Base-by-base conservation (phyloP, 495 filamentous ascomycete genomes). In the Neurospora hispaniola region DNA sequence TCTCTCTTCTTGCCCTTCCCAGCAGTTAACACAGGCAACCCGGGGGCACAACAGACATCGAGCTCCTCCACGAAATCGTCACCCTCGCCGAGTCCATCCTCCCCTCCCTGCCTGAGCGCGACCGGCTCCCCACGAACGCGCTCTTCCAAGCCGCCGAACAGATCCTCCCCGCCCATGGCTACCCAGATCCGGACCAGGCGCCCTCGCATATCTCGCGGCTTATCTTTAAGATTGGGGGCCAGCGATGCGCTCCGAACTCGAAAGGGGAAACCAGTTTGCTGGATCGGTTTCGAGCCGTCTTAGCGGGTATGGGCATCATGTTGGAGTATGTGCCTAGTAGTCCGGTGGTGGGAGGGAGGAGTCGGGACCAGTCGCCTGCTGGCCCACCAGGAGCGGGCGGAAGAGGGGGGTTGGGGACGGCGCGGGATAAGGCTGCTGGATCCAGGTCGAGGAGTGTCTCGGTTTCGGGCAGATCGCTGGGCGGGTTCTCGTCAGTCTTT, bases 101-200 rank as follows among this genome's bases (percentile, higher is more conserved):
- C 35, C 81, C 84, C 20, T 80, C 79, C 38, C 81, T 86, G 38
- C 87, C 89, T 2, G 87, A 90, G 41, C 86, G 87, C 72, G 85
- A 90, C 71, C 84, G 85, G 73, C 82, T 90, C 14, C 91, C 93
- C 4, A 94, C 91, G 76, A 89, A 90, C 80, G 92, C 93, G 23
- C 86, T 97, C 39, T 97, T 94, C 81, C 84, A 86, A 20, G 92
- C 93, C 42, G 96, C 96, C 76, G 90, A 96, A 75, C 83, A 88
- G 72, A 85, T 93, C 39, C 86, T 96, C 54, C 85, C 85, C 4
- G 84, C 89, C 77, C 82, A 91, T 85, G 90, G 89, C 73, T 81
- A 90, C 74, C 54, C 54, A 16, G 85, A 93, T 74, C 84, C 88
- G 42, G 90, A 92, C 73, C 87, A 93, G 75, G 91, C 94, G 4